These are phyloP conservation scores for Schizochytrium sp. DNA, from an alignment of 108 stramenopile species.

Conservation along the genomic window DNA sequence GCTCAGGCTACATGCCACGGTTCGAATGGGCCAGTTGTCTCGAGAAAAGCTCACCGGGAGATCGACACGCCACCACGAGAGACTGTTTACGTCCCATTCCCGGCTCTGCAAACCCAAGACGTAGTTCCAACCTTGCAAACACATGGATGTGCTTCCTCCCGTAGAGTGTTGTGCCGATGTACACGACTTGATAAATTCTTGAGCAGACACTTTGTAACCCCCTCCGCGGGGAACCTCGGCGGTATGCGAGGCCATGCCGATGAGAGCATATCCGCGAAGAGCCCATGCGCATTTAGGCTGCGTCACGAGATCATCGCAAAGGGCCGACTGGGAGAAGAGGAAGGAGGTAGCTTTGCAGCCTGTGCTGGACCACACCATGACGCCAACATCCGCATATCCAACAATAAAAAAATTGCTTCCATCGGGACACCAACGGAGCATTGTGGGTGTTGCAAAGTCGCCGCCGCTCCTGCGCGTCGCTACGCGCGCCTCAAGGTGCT, in stretches of 20 bases:
- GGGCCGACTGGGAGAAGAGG: background rate
- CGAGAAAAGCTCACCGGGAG: background rate
- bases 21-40: background rate
- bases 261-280: background rate
- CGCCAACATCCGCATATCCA: background rate
- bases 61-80: background rate
- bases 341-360: background rate
- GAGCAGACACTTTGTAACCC: background rate
- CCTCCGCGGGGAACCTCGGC: background rate
- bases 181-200: background rate
- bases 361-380: background rate
- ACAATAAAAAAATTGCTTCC: background rate
- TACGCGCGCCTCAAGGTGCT: background rate
- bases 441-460: background rate
- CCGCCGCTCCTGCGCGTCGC: background rate
- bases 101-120: background rate
- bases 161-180: background rate
- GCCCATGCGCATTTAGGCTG: background rate
- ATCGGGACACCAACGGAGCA: background rate
- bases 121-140: constrained; percentile 6
- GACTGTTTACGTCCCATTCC: constrained; percentile 3
- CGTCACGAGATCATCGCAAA: background rate
- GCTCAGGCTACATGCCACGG: background rate
- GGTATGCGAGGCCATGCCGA: background rate
- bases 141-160: background rate